phyloP scores from a whole-genome alignment of 2,329 filamentous ascomycete species.

The Colletotrichum musicola region DNA sequence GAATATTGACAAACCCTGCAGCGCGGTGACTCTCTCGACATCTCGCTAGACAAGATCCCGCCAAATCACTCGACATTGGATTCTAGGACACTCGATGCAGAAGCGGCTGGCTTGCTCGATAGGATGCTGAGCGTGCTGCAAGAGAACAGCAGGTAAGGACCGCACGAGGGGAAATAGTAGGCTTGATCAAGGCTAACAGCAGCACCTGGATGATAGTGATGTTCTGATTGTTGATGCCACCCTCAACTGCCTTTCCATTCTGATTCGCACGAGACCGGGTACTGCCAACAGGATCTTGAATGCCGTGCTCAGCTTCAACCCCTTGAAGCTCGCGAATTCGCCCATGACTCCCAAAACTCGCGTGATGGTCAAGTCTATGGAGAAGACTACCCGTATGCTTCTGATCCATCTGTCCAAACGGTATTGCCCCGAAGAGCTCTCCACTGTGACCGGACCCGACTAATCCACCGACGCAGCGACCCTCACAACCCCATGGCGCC shows the following conservation, averaged over 20 bases:
- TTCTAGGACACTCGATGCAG: constrained; percentile 86
- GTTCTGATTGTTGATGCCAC: constrained; percentile 91
- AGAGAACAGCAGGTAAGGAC: constrained; percentile 81
- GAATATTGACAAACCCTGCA: constrained; percentile 46
- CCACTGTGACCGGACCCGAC: constrained; percentile 14
- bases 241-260: constrained; percentile 85
- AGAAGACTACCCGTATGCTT: constrained; percentile 88
- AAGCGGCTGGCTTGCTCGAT: constrained; percentile 91
- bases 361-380: constrained; percentile 92
- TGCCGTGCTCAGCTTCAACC: constrained; percentile 91
- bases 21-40: constrained; percentile 71
- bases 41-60: constrained; percentile 88
- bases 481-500: constrained; percentile 80
- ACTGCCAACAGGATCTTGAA: constrained; percentile 89
- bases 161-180: neutral
- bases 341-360: constrained; percentile 83
- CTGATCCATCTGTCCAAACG: constrained; percentile 86
- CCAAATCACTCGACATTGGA: constrained; percentile 85
- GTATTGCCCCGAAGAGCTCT: constrained; percentile 56
- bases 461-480: constrained; percentile 67
- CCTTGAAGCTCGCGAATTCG: constrained; percentile 81
- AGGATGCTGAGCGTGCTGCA: constrained; percentile 87
- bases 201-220: constrained; percentile 68
- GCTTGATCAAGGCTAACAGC: constrained; percentile 32
- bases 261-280: constrained; percentile 84